These are phyloP conservation scores for Aspergillus pseudoviridinutans DNA, from an alignment of 2,329 filamentous ascomycete genomes.

Conservation along the genomic window DNA sequence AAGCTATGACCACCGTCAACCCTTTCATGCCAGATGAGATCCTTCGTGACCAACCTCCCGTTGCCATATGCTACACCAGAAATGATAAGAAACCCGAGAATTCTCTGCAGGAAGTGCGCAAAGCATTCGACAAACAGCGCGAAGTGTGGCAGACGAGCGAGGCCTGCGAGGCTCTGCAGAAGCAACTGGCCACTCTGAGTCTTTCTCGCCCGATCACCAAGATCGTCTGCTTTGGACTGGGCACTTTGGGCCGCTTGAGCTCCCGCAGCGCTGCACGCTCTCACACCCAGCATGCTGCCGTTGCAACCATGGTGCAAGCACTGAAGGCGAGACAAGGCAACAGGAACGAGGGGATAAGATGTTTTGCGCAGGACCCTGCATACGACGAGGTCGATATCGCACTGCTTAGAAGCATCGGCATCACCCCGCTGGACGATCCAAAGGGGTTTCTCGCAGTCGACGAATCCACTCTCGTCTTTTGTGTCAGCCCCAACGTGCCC, in stretches of 20 bases:
- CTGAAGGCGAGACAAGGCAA: constrained; percentile 8
- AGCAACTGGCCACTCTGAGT: constrained; percentile 7
- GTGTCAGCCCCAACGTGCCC: constrained; percentile 29
- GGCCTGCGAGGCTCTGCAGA: constrained; percentile 12
- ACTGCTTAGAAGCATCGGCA: constrained; percentile 15
- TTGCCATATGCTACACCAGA: constrained; percentile 16
- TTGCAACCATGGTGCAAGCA: constrained; percentile 17
- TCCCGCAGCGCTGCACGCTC: constrained; percentile 7
- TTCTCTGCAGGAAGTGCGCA: constrained; percentile 4
- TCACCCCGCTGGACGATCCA: constrained; percentile 24
- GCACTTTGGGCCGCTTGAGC: constrained; percentile 8
- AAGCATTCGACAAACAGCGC: constrained; percentile 8
- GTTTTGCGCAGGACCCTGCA: constrained; percentile 26
- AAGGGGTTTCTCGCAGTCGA: constrained; percentile 37
- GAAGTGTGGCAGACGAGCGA: constrained; percentile 17
- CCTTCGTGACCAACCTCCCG: constrained; percentile 9
- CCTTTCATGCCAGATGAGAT: constrained; percentile 11
- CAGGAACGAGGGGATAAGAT: constrained; percentile 9
- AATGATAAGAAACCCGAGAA: not conserved
- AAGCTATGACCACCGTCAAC: constrained; percentile 11
- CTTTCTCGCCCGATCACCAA: constrained; percentile 13
- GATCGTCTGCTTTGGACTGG: constrained; percentile 23
- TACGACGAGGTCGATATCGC: constrained; percentile 18
- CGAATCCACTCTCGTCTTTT: constrained; percentile 36
- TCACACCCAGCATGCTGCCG: constrained; percentile 22